Conservation (phyloP, 2,329 filamentous ascomycete species). For the Colletotrichum sp. region DNA sequence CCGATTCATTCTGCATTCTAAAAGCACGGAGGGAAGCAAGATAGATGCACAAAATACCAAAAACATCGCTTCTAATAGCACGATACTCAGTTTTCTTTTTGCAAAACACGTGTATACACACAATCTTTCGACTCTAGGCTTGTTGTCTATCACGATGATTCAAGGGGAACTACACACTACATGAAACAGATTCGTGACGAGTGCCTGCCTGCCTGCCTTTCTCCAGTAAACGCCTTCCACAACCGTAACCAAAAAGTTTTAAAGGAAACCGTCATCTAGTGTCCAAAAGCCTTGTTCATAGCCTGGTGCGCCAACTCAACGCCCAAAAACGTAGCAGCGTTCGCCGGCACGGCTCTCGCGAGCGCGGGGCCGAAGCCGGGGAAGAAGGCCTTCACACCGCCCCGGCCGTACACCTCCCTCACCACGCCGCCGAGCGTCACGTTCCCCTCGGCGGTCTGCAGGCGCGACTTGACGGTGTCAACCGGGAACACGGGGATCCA, state of each 20-base stretch:
- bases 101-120: neutral
- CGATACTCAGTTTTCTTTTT: neutral
- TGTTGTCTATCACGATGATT: neutral
- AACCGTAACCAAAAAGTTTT: neutral
- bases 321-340: constrained; percentile 91
- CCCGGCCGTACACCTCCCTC: constrained; percentile 79
- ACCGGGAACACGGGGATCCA: constrained; percentile 99
- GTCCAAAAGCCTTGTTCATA: constrained; percentile 76
- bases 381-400: constrained; percentile 93
- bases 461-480: constrained; percentile 91
- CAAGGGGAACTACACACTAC: neutral
- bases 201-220: neutral
- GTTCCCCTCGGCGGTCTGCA: constrained; percentile 90
- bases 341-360: constrained; percentile 91
- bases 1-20: neutral
- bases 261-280: neutral
- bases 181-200: neutral
- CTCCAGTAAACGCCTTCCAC: neutral
- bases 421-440: constrained; percentile 83
- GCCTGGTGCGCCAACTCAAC: constrained; percentile 84
- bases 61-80: neutral
- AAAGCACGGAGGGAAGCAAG: neutral
- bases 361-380: constrained; percentile 93
- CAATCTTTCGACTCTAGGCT: neutral
- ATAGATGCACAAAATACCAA: neutral